These are phyloP conservation scores for Begonia loranthoides DNA, from an alignment of 306 rosid species.

Conservation along the genomic window DNA sequence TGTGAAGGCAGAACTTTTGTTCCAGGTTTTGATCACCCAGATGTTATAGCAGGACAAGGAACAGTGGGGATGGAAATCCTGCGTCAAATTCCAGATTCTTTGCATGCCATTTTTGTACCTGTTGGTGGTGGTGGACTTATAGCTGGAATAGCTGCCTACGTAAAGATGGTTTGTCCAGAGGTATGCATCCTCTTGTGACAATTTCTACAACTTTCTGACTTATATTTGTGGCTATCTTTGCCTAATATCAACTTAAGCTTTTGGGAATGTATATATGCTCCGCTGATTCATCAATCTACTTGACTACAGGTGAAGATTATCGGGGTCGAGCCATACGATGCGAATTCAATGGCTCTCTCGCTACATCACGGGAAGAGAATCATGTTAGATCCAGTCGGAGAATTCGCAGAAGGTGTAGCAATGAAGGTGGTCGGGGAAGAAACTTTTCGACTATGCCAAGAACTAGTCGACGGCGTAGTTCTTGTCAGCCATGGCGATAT, in stretches of 20 bases:
- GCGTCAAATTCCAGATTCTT: slow-evolving; percentile 42
- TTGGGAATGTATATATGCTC: no score
- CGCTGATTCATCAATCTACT: no score
- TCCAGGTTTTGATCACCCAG: slow-evolving; percentile 84
- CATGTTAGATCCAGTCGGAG: slow-evolving; percentile 62
- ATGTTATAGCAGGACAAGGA: slow-evolving; percentile 80
- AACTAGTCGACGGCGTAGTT: slow-evolving; percentile 63
- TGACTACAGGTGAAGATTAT: slow-evolving; percentile 55
- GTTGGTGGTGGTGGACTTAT: slow-evolving; percentile 90
- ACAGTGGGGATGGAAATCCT: slow-evolving; percentile 79
- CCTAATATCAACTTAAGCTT: no score
- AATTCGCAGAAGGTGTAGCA: slow-evolving; percentile 92
- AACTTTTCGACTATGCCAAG: slow-evolving; percentile 66
- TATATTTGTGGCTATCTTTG: background rate
- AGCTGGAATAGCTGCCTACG: slow-evolving; percentile 86
- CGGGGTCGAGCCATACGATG: slow-evolving; percentile 79
- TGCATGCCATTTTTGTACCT: slow-evolving; percentile 81
- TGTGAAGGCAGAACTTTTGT: slow-evolving; percentile 56
- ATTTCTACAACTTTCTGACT: background rate
- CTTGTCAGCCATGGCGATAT: slow-evolving; percentile 82
- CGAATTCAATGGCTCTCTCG: slow-evolving; percentile 81
- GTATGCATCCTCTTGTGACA: slow-evolving; percentile 10
- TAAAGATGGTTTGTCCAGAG: slow-evolving; percentile 73
- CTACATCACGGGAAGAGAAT: slow-evolving; percentile 68
- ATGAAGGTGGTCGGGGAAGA: slow-evolving; percentile 91